Evolutionary conservation across 257 asterid genomes (phyloP).

Genomic region (Ocimum tenuiflorum): DNA sequence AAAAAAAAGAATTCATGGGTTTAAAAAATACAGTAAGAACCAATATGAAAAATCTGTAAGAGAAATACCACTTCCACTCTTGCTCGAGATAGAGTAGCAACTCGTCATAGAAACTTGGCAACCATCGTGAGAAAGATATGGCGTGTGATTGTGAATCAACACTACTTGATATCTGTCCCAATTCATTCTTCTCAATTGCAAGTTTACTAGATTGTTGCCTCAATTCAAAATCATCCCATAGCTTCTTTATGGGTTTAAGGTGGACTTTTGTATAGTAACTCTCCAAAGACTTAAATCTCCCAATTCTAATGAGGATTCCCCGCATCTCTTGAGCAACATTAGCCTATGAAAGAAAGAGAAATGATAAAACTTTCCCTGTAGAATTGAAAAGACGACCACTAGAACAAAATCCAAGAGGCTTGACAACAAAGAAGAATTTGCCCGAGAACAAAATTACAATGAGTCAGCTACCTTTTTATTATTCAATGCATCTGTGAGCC

Average conservation of each 20-base stretch:
- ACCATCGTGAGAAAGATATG: constrained; percentile 72
- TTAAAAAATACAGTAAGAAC: background rate
- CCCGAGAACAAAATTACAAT: constrained; percentile 19
- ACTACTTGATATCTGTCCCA: constrained; percentile 40
- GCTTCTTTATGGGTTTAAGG: constrained; percentile 65
- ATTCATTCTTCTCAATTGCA: constrained; percentile 60
- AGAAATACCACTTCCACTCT: constrained; percentile 93
- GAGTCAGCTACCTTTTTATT: constrained; percentile 60
- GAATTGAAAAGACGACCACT: constrained; percentile 18
- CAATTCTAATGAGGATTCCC: constrained; percentile 74
- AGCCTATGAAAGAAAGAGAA: constrained; percentile 38
- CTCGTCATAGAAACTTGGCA: constrained; percentile 88
- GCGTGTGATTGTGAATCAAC: constrained; percentile 38
- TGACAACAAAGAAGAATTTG: constrained; percentile 2
- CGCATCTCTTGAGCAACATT: constrained; percentile 91
- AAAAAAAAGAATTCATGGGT: background rate
- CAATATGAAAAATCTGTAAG: background rate
- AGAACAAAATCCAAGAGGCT: constrained; percentile 10
- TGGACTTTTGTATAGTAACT: constrained; percentile 73
- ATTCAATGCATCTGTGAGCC: constrained; percentile 78
- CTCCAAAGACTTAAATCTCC: constrained; percentile 86
- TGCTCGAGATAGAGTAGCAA: constrained; percentile 93
- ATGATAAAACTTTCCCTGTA: background rate
- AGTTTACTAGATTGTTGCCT: constrained; percentile 66
- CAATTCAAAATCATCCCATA: constrained; percentile 86